Conservation (phyloP, 106 monocot genomes). For the Dendrobium chrysotoxum region DNA sequence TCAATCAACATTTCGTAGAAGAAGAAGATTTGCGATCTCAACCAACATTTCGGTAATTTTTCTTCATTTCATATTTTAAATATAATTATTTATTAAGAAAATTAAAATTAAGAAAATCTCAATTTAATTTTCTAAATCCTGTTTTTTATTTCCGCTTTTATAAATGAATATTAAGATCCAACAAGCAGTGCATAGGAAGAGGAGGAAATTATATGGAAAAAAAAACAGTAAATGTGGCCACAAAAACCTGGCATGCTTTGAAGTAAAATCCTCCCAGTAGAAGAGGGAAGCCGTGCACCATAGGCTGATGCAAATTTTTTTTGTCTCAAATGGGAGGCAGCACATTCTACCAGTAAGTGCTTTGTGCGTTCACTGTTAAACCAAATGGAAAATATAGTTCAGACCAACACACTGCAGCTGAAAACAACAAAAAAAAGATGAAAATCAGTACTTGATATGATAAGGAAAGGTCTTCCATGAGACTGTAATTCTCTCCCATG, state of each 20-base stretch:
- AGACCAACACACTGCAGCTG: neutral
- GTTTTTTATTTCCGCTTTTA: no score
- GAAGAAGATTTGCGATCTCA: no score
- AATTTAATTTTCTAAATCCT: no score
- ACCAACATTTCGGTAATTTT: no score
- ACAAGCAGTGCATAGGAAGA: neutral
- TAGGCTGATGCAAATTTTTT: slow-evolving; percentile 44
- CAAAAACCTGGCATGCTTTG: slow-evolving; percentile 65
- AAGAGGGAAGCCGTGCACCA: slow-evolving; percentile 66
- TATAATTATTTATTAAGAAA: no score
- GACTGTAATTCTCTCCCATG: slow-evolving; percentile 81
- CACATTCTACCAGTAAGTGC: slow-evolving; percentile 70
- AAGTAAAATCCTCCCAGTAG: slow-evolving; percentile 82
- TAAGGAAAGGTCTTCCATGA: slow-evolving; percentile 87
- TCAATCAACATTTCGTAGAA: no score
- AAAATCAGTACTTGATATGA: slow-evolving; percentile 46
- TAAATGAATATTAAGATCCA: no score
- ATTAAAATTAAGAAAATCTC: no score
- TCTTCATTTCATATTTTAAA: no score
- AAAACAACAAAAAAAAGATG: neutral
- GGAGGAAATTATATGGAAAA: neutral
- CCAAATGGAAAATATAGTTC: neutral
- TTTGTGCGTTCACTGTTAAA: slow-evolving; percentile 56
- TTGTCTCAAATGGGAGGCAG: slow-evolving; percentile 67
- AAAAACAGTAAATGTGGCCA: neutral